A percentile compares a stretch with the other conserved stretches of the same genome.
These are phyloP conservation scores for Lobosporangium transversale DNA, from an alignment of 192 early-diverging fungal species.

Conservation along the genomic window DNA sequence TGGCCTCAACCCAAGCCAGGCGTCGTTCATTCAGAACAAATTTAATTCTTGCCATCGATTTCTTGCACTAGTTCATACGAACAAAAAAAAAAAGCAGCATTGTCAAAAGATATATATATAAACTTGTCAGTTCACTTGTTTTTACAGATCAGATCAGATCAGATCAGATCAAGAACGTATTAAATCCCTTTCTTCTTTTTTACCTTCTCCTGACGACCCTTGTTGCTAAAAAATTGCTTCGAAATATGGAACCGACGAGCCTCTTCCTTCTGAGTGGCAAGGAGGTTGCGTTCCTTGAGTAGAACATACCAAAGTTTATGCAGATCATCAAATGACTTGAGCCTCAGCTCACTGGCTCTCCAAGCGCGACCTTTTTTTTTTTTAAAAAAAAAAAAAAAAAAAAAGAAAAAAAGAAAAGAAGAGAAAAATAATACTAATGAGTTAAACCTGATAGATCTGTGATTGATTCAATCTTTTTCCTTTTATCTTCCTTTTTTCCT, in stretches of 20 bases:
- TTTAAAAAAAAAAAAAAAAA: too few relatives aligned
- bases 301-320: constrained; percentile 95
- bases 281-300: constrained; percentile 85
- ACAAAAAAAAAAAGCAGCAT: too few relatives aligned
- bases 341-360: constrained; percentile 87
- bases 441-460: neutral
- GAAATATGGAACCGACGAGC: constrained; percentile 65
- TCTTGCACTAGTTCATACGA: constrained; percentile 79
- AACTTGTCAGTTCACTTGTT: too few relatives aligned
- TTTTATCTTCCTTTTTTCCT: too few relatives aligned
- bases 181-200: too few relatives aligned
- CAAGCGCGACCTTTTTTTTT: constrained; percentile 94
- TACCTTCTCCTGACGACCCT: constrained; percentile 73
- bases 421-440: too few relatives aligned
- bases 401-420: too few relatives aligned
- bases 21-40: constrained; percentile 81
- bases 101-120: too few relatives aligned
- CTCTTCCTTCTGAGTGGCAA: constrained; percentile 80
- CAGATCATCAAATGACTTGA: constrained; percentile 96
- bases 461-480: neutral
- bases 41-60: constrained; percentile 86
- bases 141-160: too few relatives aligned
- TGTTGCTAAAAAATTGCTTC: constrained; percentile 66
- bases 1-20: constrained; percentile 70
- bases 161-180: too few relatives aligned